Percentiles rank a stretch among this genome's conserved stretches.
These are phyloP conservation scores for Xerocomus nothofagi DNA, from an alignment of 1,284 basidiomycete species.

Conservation along the genomic window DNA sequence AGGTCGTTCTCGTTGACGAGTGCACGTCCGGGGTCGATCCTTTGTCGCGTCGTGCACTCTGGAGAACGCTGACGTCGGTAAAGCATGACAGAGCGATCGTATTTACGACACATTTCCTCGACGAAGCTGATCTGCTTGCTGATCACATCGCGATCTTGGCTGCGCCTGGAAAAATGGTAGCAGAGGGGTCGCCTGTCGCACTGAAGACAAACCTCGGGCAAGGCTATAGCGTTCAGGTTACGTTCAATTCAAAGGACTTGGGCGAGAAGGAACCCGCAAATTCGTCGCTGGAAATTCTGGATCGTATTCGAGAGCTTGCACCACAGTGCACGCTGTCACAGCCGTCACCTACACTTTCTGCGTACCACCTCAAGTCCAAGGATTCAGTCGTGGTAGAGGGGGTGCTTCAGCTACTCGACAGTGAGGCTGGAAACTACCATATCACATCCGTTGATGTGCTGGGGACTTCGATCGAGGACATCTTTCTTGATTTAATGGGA, in stretches of 20 bases:
- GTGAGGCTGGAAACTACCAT: conserved; percentile 37
- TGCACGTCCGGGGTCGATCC: conserved; percentile 83
- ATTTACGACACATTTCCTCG: conserved; percentile 76
- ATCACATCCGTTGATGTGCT: conserved; percentile 64
- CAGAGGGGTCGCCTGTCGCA: conserved; percentile 68
- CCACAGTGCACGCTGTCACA: conserved; percentile 45
- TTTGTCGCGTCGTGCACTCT: conserved; percentile 72
- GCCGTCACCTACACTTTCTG: conserved; percentile 41
- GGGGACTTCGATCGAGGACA: conserved; percentile 76
- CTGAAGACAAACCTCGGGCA: conserved; percentile 72
- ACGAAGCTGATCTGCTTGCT: conserved; percentile 78
- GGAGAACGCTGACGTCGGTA: conserved; percentile 69
- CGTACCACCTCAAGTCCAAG: conserved; percentile 59
- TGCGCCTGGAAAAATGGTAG: conserved; percentile 73
- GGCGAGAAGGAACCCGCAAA: conserved; percentile 14
- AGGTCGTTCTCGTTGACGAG: too few species aligned
- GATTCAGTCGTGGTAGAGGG: conserved; percentile 52
- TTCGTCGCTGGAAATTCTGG: conserved; percentile 40
- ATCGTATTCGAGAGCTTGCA: conserved; percentile 46
- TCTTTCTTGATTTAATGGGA: conserved; percentile 74
- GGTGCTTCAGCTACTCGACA: conserved; percentile 57
- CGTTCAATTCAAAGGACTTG: conserved; percentile 36
- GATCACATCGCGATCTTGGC: conserved; percentile 76
- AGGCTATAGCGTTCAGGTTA: conserved; percentile 65
- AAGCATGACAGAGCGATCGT: conserved; percentile 65